Evolutionary conservation across 495 filamentous ascomycete genomes (phyloP), one percentile per base, ranked within the genome.

Genomic region (Daldinia bambusicola): DNA sequence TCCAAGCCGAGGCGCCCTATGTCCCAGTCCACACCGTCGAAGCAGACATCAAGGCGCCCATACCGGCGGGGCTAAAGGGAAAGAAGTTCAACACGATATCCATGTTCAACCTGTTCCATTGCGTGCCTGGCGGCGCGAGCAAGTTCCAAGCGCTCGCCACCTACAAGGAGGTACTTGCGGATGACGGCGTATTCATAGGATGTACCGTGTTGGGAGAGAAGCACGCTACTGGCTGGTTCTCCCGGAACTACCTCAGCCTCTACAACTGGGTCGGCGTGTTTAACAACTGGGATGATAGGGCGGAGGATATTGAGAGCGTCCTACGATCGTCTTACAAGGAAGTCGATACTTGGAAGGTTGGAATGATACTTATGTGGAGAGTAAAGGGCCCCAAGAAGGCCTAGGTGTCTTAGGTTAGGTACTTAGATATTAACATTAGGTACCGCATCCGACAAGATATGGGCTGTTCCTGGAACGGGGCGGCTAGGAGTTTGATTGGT

Each of bases 71-170:
- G 8, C 48, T 75, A 4, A 1, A 63, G 9, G 64, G 58, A 36
- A 55, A 31, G n/a, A 62, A 67, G 56, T 80, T 79, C 34, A 75
- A 80, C 57, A 79, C 77, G 0, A 71, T 84, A 32, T 80, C 77
- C 38, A 73, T 79, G 63, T 83, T 81, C 65, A 80, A 80, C 59
- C 38, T 83, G 2, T 48, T 84, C 2, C 81, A 84, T 56, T 82
- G 81, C 61, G 41, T 84, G 2, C 78, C 80, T 0, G 74, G 72
- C 0, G 43, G 62, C 0, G 58, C 72, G 13, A 71, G 53, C 31
- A 57, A 77, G 45, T 41, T 60, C 8, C 18, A 6, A 37, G 71
- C 50, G 2, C 75, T 82, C 16, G 58, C 37, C n/a, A 51, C 67
- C 12, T 71, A 78, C 20, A 78, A 74, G 51, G 34, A 66, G 0